A percentile compares a stretch with the other conserved stretches of the same genome.
phyloP scores from a whole-genome alignment of 192 early-diverging fungal species.

The Entrophospora sp. region DNA sequence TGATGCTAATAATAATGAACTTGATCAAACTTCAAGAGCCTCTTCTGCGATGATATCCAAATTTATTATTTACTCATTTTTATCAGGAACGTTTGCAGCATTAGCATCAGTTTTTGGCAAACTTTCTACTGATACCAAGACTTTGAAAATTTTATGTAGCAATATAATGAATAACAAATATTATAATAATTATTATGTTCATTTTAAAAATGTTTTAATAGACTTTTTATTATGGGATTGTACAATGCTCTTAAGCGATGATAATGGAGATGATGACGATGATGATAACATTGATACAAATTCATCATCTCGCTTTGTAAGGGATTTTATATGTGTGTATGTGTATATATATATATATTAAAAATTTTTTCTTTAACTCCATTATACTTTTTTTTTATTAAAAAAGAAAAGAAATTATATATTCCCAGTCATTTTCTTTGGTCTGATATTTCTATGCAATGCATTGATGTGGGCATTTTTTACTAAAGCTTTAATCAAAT shows the following conservation, averaged over 20 bases:
- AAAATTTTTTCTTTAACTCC: too few relatives aligned
- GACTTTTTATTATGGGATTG: too few relatives aligned
- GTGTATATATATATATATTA: too few relatives aligned
- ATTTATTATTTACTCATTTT: slow-evolving; percentile 38
- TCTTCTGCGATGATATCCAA: too few relatives aligned
- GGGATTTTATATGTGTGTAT: too few relatives aligned
- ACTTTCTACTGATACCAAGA: slow-evolving; percentile 51
- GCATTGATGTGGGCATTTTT: slow-evolving; percentile 83
- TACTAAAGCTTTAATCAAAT: slow-evolving; percentile 70
- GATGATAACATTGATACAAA: too few relatives aligned
- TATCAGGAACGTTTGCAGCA: slow-evolving; percentile 67
- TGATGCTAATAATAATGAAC: too few relatives aligned
- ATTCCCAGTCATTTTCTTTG: slow-evolving; percentile 46
- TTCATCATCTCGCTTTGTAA: too few relatives aligned
- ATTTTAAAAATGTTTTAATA: background rate
- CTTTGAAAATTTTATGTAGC: slow-evolving; percentile 30
- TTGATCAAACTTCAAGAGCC: too few relatives aligned
- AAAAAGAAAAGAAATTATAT: slow-evolving; percentile 29
- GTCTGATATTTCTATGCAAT: slow-evolving; percentile 59
- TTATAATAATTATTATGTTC: slow-evolving; percentile 23
- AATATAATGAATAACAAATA: too few relatives aligned
- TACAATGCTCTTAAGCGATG: too few relatives aligned
- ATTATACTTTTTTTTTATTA: background rate
- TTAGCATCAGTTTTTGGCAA: slow-evolving; percentile 78
- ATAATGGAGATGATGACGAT: too few relatives aligned